Conservation (phyloP, 1,284 basidiomycete genomes). For the Mycena sp. region DNA sequence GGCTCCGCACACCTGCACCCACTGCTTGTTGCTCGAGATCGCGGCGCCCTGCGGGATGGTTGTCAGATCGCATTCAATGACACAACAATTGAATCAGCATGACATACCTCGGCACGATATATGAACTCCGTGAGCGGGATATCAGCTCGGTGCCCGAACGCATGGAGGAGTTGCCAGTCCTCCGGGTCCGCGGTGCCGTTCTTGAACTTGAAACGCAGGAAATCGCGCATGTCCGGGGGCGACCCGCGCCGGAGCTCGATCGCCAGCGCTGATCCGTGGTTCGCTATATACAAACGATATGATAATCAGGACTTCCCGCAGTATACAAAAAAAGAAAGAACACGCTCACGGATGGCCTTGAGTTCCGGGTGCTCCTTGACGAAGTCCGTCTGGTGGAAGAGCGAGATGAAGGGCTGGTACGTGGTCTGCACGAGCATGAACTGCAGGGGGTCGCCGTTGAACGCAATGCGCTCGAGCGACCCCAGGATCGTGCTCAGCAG, state of each 20-base stretch:
- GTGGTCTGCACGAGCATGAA: conserved; percentile 81
- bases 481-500: conserved; percentile 75
- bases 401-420: conserved; percentile 90
- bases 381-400: conserved; percentile 82
- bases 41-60: conserved; percentile 60
- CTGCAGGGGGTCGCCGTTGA: conserved; percentile 81
- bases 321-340: neutral
- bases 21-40: conserved; percentile 73
- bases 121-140: conserved; percentile 84
- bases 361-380: conserved; percentile 56
- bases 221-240: conserved; percentile 77
- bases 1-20: conserved; percentile 65
- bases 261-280: conserved; percentile 81
- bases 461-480: conserved; percentile 79
- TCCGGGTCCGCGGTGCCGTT: conserved; percentile 78
- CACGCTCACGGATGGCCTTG: conserved; percentile 65
- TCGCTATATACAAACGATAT: conserved; percentile 53
- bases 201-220: conserved; percentile 85
- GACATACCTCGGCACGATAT: conserved; percentile 72
- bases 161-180: conserved; percentile 57
- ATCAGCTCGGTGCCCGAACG: conserved; percentile 74
- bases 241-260: conserved; percentile 81
- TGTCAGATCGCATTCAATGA: neutral
- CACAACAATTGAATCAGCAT: neutral
- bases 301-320: no score